A percentile compares a stretch with the other conserved stretches of the same genome.
Conservation (phyloP, 306 rosid genomes). For the Quercus wislizeni region DNA sequence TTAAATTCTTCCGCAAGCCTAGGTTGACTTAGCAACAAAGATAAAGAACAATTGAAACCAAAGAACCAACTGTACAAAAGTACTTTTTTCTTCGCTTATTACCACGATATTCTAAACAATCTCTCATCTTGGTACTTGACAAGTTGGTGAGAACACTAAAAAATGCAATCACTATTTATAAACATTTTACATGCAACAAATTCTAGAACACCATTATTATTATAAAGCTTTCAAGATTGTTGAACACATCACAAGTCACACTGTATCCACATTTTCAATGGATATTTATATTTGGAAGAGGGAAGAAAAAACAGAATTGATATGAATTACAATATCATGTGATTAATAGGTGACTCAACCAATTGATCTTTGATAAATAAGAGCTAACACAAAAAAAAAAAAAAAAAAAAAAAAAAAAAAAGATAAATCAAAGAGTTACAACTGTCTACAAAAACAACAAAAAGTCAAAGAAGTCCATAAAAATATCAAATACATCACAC, state of each 20-base stretch:
- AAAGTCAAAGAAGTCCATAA: background rate
- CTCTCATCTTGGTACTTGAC: background rate
- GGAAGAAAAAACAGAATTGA: background rate
- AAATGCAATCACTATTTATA: background rate
- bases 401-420: too few relatives aligned
- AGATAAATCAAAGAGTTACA: background rate
- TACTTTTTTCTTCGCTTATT: background rate
- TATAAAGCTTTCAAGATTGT: background rate
- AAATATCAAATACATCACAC: constrained; percentile 29
- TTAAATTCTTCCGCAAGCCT: background rate
- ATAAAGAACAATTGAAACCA: background rate
- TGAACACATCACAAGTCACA: too few relatives aligned
- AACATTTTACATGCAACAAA: background rate
- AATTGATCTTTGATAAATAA: background rate
- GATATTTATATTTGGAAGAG: background rate
- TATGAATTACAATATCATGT: background rate
- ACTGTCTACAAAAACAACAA: background rate
- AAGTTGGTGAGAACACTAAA: background rate
- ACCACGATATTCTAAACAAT: background rate
- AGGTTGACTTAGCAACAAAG: background rate
- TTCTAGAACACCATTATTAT: background rate
- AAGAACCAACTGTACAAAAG: background rate
- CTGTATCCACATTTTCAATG: background rate
- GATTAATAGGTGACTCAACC: background rate
- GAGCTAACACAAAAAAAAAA: background rate